Evolutionary conservation across 2,329 filamentous ascomycete species (phyloP), one percentile per base, ranked within the genome.

Genomic region (Paraphaeosphaeria minitans): DNA sequence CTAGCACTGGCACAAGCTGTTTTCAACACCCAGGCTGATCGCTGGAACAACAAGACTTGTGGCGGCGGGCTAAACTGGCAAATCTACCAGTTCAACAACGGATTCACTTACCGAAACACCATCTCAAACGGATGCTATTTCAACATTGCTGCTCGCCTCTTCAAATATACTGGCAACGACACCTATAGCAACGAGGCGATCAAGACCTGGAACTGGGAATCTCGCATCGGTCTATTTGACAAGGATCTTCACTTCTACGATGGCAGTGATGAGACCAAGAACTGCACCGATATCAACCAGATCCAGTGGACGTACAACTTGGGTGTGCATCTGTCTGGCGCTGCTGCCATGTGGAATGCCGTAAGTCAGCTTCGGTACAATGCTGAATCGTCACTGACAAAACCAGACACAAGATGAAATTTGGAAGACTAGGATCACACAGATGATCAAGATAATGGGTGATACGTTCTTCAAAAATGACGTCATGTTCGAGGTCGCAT

Each of bases 81-180:
- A 79, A 93, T 96, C 66, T 93, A 88, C 73, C 77, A 83, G 4
- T 86, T 84, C 68, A 94, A 96, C 74, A 88, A 74, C 33, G 92
- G 92, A 19, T 88, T 93, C 74, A 84, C 87, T 68, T 95, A 96
- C 83, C 95, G 93, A 77, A 94, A 94, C 78, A 85, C 87, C 22
- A 86, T 93, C 66, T 88, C 88, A 62, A 95, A 95, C 75, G 91
- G 90, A 37, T 89, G 88, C 31, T 88, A 96, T 75, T 93, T 96
- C 77, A 89, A 94, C 75, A 83, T 96, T 29, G 88, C 90, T 3
- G 88, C 92, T 0, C 88, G 91, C 27, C 82, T 94, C 10, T 89
- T 87, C 41, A 86, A 89, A 55, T 87, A 86, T 57, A 90, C 88
- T 0, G 86, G 85, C 14, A 89, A 90, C 69, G 71, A 82, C 4